These are phyloP conservation scores for Leishmania gerbilli DNA, from an alignment of 208 protist species.

Conservation along the genomic window DNA sequence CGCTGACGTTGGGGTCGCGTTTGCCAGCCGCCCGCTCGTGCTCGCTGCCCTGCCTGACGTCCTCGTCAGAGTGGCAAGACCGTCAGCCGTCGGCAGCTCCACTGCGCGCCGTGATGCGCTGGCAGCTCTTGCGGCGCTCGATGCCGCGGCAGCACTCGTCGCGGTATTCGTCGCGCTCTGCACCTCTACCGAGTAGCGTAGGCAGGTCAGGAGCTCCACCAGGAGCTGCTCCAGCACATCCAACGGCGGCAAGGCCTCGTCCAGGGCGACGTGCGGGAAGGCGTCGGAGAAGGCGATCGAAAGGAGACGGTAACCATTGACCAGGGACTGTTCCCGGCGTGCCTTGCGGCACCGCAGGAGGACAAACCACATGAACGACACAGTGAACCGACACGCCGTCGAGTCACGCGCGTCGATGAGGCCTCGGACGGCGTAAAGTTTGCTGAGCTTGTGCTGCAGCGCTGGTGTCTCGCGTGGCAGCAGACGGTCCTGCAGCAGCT, in stretches of 20 bases:
- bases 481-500: conserved; percentile 27
- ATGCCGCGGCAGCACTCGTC: background rate
- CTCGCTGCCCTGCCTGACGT: background rate
- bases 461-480: conserved; percentile 21
- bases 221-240: conserved; percentile 33
- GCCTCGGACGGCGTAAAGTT: conserved; percentile 19
- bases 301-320: conserved; percentile 20
- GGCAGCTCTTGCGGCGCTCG: background rate
- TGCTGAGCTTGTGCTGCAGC: conserved; percentile 18
- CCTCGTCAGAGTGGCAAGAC: background rate
- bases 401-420: conserved; percentile 23
- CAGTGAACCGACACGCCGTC: conserved; percentile 16
- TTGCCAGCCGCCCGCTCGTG: background rate
- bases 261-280: conserved; percentile 14
- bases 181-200: background rate
- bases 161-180: too few species aligned
- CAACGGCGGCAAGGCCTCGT: conserved; percentile 26
- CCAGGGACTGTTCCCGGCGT: conserved; percentile 26
- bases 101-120: background rate
- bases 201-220: conserved; percentile 24
- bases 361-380: conserved; percentile 23
- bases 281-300: conserved; percentile 13
- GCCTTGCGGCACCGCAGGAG: conserved; percentile 33
- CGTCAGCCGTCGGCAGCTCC: background rate
- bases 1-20: too few species aligned